phyloP scores from a whole-genome alignment of 306 rosid genomes.

The Datisca glomerata region DNA sequence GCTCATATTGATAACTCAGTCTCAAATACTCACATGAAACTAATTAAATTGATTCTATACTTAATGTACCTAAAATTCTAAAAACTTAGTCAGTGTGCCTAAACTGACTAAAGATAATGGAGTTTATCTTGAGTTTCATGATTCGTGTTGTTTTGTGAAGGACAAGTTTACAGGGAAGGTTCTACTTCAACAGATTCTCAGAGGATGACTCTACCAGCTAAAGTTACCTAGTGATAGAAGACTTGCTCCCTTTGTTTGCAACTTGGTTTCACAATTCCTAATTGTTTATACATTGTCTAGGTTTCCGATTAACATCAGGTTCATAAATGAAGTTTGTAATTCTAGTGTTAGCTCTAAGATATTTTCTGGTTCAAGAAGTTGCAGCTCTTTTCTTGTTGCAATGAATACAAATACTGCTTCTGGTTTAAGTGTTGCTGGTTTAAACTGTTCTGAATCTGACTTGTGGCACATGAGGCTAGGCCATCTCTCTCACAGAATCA shows the following conservation, averaged over 20 bases:
- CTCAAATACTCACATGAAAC: background rate
- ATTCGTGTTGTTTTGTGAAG: too few relatives aligned
- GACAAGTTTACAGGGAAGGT: too few relatives aligned
- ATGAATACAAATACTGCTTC: too few relatives aligned
- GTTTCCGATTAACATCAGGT: too few relatives aligned
- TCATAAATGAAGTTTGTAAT: background rate
- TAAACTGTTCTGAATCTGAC: too few relatives aligned
- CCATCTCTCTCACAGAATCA: background rate
- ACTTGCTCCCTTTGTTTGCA: background rate
- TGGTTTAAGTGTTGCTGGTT: too few relatives aligned
- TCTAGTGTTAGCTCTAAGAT: background rate
- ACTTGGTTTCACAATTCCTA: background rate
- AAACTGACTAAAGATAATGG: background rate
- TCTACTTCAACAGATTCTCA: background rate
- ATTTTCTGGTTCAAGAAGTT: background rate
- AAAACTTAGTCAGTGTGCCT: background rate
- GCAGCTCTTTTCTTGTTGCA: background rate
- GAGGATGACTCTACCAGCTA: background rate
- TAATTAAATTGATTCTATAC: background rate
- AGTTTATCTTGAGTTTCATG: background rate
- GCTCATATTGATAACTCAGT: too few relatives aligned
- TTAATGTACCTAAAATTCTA: background rate
- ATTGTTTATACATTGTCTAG: too few relatives aligned
- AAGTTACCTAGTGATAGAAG: too few relatives aligned
- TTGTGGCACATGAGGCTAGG: background rate